Base-by-base conservation (phyloP, 208 protist genomes). In the Naegleria lovaniensis region DNA sequence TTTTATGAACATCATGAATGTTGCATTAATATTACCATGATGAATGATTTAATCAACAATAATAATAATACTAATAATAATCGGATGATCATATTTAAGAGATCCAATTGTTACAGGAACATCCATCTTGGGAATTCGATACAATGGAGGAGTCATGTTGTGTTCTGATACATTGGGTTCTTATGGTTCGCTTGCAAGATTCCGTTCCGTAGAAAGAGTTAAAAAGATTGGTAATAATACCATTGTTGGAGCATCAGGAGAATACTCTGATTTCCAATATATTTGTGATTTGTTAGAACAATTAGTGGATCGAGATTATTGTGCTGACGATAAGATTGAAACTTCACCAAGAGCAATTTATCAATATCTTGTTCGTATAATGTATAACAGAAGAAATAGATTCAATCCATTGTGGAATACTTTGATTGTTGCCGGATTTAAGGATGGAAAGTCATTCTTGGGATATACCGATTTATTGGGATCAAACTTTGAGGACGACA, bases 251-350 rank as follows among this genome's bases (percentile, higher is more conserved):
- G 97, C 94, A 15, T 96, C 96, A 29, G 98, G 98, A 52, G 98
- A 99, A 94, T 97, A 97, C 91, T 97, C 97, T 48, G 98, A 99
- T 93, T 99, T 98, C 92, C 98, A 99, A 94, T 92, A 95, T 79
- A 95, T 99, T 92, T 93, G 94, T 33, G 90, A 94, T 52, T 86
- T 94, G 41, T 88, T 99, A 40, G 93, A 96, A 43, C 93, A 96
- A 55, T 93, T 96, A 55, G 13, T 97, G 90, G 95, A 96, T 55
- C 93, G 93, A 6, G 95, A 96, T 90, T 92, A 91, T 75, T 92
- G 96, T 91, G 94, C 96, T 92, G 94, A 96, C 79, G 94, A 97
- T 87, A 95, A 95, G 19, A 95, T 95, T 88, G 93, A 94, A 38
- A 90, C 97, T 48, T 93, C 89, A 29, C 95, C 98, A 41, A 87